Evolutionary conservation across 768 basidiomycete species (phyloP).

Genomic region (Amanita rubescens): DNA sequence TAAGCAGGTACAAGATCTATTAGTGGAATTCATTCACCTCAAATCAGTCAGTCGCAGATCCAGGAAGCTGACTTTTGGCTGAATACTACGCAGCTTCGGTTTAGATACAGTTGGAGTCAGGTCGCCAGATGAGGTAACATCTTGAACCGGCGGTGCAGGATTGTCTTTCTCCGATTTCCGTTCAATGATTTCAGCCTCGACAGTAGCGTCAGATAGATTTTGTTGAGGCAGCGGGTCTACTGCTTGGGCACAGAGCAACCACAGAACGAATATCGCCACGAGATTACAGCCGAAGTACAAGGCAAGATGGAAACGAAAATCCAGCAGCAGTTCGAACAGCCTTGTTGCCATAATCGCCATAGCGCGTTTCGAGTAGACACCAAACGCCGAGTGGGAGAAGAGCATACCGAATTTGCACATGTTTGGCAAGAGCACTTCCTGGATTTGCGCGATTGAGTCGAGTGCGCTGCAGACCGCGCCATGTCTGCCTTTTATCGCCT

Average conservation of each 20-base stretch:
- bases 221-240: not conserved
- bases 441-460: not conserved
- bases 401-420: not conserved
- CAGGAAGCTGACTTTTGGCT: not conserved
- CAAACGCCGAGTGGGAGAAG: not conserved
- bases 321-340: not conserved
- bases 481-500: constrained; percentile 51
- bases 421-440: not conserved
- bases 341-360: not conserved
- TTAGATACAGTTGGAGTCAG: not conserved
- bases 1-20: not conserved
- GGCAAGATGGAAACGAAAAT: not conserved
- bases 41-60: constrained; percentile 3
- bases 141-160: not conserved
- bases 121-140: not conserved
- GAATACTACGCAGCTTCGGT: not conserved
- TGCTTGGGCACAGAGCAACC: not conserved
- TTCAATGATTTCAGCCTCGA: not conserved
- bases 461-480: not conserved
- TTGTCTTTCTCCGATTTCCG: not conserved
- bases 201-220: not conserved
- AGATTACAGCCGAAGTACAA: not conserved
- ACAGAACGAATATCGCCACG: not conserved
- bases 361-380: constrained; percentile 1
- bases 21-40: not conserved